Evolutionary conservation across 176 grass and related monocot genomes (phyloP).

Genomic region (Puya raimondii): DNA sequence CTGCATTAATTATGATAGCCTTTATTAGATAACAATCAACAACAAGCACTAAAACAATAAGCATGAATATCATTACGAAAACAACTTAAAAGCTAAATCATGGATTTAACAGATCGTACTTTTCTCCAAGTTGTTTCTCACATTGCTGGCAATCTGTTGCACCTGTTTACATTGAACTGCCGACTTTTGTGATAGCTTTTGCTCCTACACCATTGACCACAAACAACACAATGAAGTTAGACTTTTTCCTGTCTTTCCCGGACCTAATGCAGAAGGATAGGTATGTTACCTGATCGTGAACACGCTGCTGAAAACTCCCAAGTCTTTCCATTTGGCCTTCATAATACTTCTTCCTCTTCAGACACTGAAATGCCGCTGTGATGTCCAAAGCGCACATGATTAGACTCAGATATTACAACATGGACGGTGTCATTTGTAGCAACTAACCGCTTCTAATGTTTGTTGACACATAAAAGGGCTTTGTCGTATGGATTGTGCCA

Average conservation of each 20-base stretch:
- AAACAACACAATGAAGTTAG: not conserved
- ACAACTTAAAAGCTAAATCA: not conserved
- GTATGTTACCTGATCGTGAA: conserved; percentile 47
- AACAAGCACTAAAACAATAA: not conserved
- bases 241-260: not conserved
- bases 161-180: not conserved
- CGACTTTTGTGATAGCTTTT: not conserved
- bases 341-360: conserved; percentile 92
- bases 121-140: not conserved
- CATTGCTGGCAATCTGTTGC: conserved; percentile 3
- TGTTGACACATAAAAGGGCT: not conserved
- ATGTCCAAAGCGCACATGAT: not conserved
- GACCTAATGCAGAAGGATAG: not conserved
- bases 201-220: not conserved
- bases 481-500: not conserved
- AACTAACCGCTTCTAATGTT: not conserved
- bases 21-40: not conserved
- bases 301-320: conserved; percentile 56
- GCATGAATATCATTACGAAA: not conserved
- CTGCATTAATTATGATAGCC: no score
- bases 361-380: conserved; percentile 59
- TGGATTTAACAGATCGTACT: not conserved
- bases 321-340: conserved; percentile 72
- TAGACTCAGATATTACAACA: not conserved
- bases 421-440: not conserved